phyloP scores from a whole-genome alignment of 805 yeast genomes.

The Jamesozyma jinghongensis region DNA sequence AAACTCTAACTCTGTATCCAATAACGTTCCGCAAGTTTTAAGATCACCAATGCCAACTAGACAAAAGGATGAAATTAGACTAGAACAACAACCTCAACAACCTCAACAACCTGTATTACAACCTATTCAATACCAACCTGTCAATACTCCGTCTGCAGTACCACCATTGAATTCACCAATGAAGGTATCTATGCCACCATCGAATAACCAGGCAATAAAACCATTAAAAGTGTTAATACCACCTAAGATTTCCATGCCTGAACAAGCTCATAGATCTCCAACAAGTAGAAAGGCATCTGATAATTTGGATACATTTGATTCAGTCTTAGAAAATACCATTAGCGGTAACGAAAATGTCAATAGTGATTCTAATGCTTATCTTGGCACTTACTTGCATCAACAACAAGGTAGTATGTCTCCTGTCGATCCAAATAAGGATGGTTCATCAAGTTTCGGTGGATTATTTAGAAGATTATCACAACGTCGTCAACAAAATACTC shows the following conservation, averaged over 20 bases:
- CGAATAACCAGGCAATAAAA: neutral
- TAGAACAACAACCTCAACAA: neutral
- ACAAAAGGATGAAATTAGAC: neutral
- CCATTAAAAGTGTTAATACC: constrained; percentile 25
- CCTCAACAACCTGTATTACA: too few relatives aligned
- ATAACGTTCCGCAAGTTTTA: constrained; percentile 2
- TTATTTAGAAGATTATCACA: constrained; percentile 31
- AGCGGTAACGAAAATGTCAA: constrained; percentile 6
- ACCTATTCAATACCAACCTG: neutral
- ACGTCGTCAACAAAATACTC: constrained; percentile 17
- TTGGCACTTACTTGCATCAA: constrained; percentile 22
- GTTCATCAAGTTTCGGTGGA: constrained; percentile 22
- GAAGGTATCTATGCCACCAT: neutral
- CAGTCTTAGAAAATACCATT: constrained; percentile 10
- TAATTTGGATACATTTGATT: constrained; percentile 17
- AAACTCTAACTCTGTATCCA: neutral
- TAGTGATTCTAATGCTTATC: neutral
- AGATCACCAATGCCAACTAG: constrained; percentile 4
- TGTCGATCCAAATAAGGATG: constrained; percentile 16
- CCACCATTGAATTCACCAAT: constrained; percentile 1
- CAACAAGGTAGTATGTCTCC: constrained; percentile 15
- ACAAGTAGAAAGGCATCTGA: constrained; percentile 28
- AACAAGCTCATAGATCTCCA: constrained; percentile 42
- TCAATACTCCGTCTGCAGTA: neutral
- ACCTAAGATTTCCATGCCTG: constrained; percentile 39